Evolutionary conservation across 225 moss, liverwort and hornwort genomes (phyloP), one percentile per base, ranked within the genome.

Genomic region (Antitrichia curtipendula): DNA sequence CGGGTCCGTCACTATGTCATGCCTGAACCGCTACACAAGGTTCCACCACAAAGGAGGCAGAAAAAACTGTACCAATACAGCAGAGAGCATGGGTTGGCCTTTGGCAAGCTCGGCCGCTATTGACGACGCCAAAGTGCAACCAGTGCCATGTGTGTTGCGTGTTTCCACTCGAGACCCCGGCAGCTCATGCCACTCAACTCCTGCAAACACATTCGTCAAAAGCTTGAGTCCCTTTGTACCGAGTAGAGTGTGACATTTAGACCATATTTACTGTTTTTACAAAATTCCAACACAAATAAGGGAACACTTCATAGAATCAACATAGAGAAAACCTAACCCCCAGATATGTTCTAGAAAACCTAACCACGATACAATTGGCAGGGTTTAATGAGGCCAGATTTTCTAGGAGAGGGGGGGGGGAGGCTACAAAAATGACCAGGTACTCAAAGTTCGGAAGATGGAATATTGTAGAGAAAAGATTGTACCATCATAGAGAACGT

Each of bases 81-180:
- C 98, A 53, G 90, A 88, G 75, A 93, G 95, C 90, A 97, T 94
- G 75, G 93, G 89, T 84, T 92, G 91, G 88, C 97, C 97, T 92
- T 99, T 97, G 72, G 99, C 97, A 89, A 99, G 93, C 89, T 94
- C 94, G 32, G 99, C 97, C 31, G 99, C 99, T 87, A 97, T 96
- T 63, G 97, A 94, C 63, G 99, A 96, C 66, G 97, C 97, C 82
- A 99, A 91, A 61, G 95, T 99, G 90, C 98, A 98, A 38, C 98
- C 97, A 36, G 97, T 99, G 89, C 98, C 98, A 91, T 99, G 98
- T 45, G 96, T 99, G 91, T 99, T 99, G 82, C 91, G 92, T 24
- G 98, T 93, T 86, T 95, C 91, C 68, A 99, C 89, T 25, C 98
- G 93, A 88, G 95, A 89, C 68, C 90, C 95, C 69, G 91, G 94